Evolutionary conservation across 2,329 filamentous ascomycete genomes (phyloP).

Genomic region (Exophiala mesophila): DNA sequence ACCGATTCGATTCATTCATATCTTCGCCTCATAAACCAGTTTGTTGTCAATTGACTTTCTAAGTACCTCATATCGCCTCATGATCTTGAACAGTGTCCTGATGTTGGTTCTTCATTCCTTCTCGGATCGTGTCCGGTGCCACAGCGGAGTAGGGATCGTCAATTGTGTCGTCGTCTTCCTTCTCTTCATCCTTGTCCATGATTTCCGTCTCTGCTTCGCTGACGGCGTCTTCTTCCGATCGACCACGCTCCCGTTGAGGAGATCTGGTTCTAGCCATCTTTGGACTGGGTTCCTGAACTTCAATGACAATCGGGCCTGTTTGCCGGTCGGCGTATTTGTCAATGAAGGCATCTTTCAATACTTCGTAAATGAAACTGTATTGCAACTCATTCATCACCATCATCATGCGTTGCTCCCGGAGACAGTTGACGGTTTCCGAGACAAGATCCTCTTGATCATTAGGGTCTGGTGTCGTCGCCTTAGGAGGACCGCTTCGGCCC

Average conservation of each 20-base stretch:
- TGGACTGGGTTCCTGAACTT: conserved; percentile 21
- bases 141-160: conserved; percentile 15
- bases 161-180: not conserved
- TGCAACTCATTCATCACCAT: conserved; percentile 93
- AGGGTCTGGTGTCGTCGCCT: conserved; percentile 30
- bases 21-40: no score
- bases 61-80: not conserved
- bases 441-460: conserved; percentile 61
- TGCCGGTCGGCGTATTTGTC: conserved; percentile 50
- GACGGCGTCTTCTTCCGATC: conserved; percentile 13
- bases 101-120: not conserved
- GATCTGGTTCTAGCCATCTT: conserved; percentile 20
- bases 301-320: conserved; percentile 17
- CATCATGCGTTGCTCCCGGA: conserved; percentile 82
- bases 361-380: conserved; percentile 82
- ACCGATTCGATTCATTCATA: no score
- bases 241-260: conserved; percentile 4
- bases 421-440: conserved; percentile 69
- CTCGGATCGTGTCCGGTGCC: conserved; percentile 8
- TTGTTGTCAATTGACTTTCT: no score
- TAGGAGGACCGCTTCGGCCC: conserved; percentile 26
- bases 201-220: conserved; percentile 25
- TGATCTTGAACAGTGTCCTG: not conserved
- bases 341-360: conserved; percentile 69
- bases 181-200: conserved; percentile 14